Evolutionary conservation across 345 rosid genomes (phyloP).

Genomic region (Hirschfeldia incana): DNA sequence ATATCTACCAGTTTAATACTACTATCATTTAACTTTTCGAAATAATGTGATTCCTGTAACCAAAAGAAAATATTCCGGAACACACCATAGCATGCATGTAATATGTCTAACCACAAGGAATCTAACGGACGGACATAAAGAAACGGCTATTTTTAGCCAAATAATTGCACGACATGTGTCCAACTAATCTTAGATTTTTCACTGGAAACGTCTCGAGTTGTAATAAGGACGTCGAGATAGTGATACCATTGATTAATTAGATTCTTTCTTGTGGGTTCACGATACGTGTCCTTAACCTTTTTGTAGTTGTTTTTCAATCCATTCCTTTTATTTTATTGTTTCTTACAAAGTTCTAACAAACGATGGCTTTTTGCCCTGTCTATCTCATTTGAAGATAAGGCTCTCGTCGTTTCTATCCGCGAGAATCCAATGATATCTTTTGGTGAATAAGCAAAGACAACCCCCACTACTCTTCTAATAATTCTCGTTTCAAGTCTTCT

Average conservation of each 20-base stretch:
- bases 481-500: not conserved
- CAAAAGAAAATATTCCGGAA: constrained; percentile 18
- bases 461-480: not conserved
- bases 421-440: constrained; percentile 31
- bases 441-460: constrained; percentile 7
- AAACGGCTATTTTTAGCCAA: constrained; percentile 13
- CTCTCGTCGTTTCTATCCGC: constrained; percentile 26
- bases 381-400: constrained; percentile 34
- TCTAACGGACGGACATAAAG: constrained; percentile 37
- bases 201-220: constrained; percentile 29
- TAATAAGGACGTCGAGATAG: not conserved
- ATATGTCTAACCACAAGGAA: constrained; percentile 15
- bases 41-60: constrained; percentile 12
- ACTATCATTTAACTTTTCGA: not conserved
- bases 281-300: constrained; percentile 30
- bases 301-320: not conserved
- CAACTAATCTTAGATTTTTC: constrained; percentile 13
- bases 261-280: constrained; percentile 22
- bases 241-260: constrained; percentile 28
- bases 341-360: constrained; percentile 22
- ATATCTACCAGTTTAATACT: not conserved
- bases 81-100: constrained; percentile 23
- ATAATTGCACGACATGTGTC: not conserved
- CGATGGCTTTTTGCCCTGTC: constrained; percentile 32
- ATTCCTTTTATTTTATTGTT: not conserved